Evolutionary conservation across 2,329 filamentous ascomycete genomes (phyloP), one percentile per base, ranked within the genome.

Genomic region (Teratosphaeria nubilosa): DNA sequence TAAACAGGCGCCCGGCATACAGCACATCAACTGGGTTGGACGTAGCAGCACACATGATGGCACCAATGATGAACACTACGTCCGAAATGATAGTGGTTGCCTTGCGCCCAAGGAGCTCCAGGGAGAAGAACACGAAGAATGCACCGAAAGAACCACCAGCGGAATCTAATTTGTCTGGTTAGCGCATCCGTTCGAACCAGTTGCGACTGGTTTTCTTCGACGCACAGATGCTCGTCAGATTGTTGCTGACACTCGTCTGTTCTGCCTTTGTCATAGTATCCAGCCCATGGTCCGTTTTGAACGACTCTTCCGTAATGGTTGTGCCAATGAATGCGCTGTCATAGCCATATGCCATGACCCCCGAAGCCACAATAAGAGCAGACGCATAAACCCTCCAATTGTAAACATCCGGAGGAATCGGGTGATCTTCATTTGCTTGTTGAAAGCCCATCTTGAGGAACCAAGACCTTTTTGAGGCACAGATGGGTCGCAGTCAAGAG

Each of bases 311-410:
- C 2, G 77, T 74, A 57, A 82, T 81, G 0, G 80, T 82, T 0
- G 78, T 80, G 3, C 80, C 80, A 24, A 82, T 76, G 67, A 82
- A 82, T 14, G 79, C 77, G 2, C 75, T 77, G 62, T 82, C 80
- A 63, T 82, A 81, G 14, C 79, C 78, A 60, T 80, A 80, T 4
- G 76, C 77, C 25, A 68, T 57, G 1, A 64, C 66, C 14, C 79
- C 78, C 20, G 76, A 77, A 4, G 78, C 75, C 52, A 81, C 79
- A 31, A 80, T 72, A n/a, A 75, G 64, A 0, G 77, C 74, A 53
- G 78, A 74, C 5, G 69, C 71, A 63, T 82, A 82, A 24, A 81
- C 68, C 3, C 75, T 73, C 75, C 75, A 78, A 61, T 81, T 81
- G 69, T 81, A 81, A 62, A 82, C 80, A 69, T 81, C 78, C 59